A percentile compares a stretch with the other conserved stretches of the same genome.
Conservation (phyloP, 441 rosid species). For the Mallotus japonicus region DNA sequence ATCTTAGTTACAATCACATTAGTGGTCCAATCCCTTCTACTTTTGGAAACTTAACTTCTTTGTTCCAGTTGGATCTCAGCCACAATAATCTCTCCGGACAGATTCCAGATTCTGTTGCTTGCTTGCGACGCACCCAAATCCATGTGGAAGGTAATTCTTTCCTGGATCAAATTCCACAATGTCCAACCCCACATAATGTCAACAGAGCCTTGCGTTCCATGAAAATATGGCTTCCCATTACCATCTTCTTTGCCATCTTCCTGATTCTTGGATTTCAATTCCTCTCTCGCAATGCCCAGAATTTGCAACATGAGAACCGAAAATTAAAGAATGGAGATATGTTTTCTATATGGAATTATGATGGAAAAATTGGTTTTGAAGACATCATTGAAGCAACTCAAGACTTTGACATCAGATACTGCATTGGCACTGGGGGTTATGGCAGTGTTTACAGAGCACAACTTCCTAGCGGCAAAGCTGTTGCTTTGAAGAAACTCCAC, state of each 20-base stretch:
- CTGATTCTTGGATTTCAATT: background rate
- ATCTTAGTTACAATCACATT: no score
- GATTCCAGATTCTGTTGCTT: conserved; percentile 26
- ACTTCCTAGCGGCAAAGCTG: conserved; percentile 6
- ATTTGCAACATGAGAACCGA: background rate
- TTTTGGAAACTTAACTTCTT: background rate
- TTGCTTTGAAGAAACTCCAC: conserved; percentile 1
- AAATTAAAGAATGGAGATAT: background rate
- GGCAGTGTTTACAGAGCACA: conserved; percentile 17
- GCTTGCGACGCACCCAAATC: background rate
- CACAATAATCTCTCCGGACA: conserved; percentile 31
- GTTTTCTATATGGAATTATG: conserved; percentile 16
- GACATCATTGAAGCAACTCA: conserved; percentile 15
- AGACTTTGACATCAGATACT: conserved; percentile 18
- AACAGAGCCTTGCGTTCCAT: conserved; percentile 18
- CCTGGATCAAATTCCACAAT: background rate
- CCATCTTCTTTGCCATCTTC: background rate
- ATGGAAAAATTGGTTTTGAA: conserved; percentile 15
- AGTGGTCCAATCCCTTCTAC: no score
- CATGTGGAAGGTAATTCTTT: conserved; percentile 19
- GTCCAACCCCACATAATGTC: background rate
- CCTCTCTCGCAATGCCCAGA: background rate
- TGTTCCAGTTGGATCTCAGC: conserved; percentile 18
- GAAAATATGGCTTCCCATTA: background rate
- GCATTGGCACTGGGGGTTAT: conserved; percentile 19